These are phyloP conservation scores for Cryptococcus sp. DNA, from an alignment of 1,284 basidiomycete genomes.

Conservation along the genomic window DNA sequence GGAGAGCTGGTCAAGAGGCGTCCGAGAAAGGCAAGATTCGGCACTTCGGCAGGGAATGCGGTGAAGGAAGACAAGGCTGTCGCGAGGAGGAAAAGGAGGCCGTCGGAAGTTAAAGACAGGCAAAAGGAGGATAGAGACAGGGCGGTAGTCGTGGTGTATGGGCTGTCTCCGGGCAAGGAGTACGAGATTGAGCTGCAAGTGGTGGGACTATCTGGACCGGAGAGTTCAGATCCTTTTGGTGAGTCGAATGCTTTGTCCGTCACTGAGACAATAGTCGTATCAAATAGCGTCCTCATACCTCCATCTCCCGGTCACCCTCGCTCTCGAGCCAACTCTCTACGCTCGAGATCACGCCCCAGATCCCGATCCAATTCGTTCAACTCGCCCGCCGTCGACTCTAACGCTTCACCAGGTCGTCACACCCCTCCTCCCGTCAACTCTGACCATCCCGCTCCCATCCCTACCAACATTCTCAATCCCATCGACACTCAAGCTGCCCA, in stretches of 20 bases:
- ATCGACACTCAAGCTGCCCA: constrained; percentile 41
- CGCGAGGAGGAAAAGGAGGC: constrained; percentile 5
- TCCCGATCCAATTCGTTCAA: constrained; percentile 44
- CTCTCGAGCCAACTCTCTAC: constrained; percentile 43
- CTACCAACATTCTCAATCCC: constrained; percentile 28
- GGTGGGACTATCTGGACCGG: constrained; percentile 32
- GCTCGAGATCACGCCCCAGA: constrained; percentile 39
- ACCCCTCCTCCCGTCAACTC: constrained; percentile 6
- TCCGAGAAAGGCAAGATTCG: constrained; percentile 26
- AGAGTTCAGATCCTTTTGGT: constrained; percentile 25
- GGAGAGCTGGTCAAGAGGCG: constrained; percentile 19
- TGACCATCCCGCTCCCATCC: constrained; percentile 15
- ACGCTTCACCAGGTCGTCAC: too few species aligned
- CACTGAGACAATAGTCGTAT: constrained; percentile 17
- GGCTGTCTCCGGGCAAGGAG: constrained; percentile 42
- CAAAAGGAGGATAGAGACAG: constrained; percentile 33
- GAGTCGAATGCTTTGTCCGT: constrained; percentile 2
- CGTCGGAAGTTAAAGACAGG: constrained; percentile 8
- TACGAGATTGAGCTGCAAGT: constrained; percentile 47
- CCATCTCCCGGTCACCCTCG: constrained; percentile 34
- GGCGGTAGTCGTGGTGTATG: constrained; percentile 45
- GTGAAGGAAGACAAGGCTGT: constrained; percentile 12
- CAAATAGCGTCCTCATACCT: constrained; percentile 37
- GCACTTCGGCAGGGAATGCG: constrained; percentile 15
- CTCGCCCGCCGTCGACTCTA: constrained; percentile 16